Conservation (phyloP, 805 yeast genomes). For the Kluyveromyces starmeri region DNA sequence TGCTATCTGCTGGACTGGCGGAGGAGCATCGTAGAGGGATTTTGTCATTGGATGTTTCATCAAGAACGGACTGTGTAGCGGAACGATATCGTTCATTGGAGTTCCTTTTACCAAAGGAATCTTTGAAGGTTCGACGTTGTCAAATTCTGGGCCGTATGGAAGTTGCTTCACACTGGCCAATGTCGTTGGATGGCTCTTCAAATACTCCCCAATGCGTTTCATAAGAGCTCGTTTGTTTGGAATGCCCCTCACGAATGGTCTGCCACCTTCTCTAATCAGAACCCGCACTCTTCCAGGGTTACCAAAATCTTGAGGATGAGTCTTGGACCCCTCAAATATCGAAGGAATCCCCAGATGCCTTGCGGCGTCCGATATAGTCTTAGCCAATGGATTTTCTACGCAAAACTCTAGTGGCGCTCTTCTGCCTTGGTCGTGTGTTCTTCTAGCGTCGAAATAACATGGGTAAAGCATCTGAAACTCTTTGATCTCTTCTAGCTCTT, state of each 20-base stretch:
- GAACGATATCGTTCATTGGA: slow-evolving; percentile 78
- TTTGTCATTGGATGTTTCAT: slow-evolving; percentile 81
- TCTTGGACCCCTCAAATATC: slow-evolving; percentile 67
- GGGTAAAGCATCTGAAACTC: slow-evolving; percentile 77
- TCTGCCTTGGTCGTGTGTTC: slow-evolving; percentile 76
- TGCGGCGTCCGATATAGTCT: slow-evolving; percentile 69
- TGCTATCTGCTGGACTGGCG: slow-evolving; percentile 7
- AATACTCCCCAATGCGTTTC: slow-evolving; percentile 48
- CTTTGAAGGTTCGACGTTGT: slow-evolving; percentile 44
- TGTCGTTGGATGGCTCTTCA: slow-evolving; percentile 63
- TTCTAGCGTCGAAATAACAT: slow-evolving; percentile 75
- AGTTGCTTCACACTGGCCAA: slow-evolving; percentile 51
- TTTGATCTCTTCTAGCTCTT: slow-evolving; percentile 56
- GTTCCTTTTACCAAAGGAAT: slow-evolving; percentile 79
- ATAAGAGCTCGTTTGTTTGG: slow-evolving; percentile 59
- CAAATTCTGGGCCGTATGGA: slow-evolving; percentile 58
- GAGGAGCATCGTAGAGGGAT: slow-evolving; percentile 45
- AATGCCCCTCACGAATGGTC: slow-evolving; percentile 21
- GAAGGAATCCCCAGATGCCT: slow-evolving; percentile 27
- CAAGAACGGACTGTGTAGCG: slow-evolving; percentile 73
- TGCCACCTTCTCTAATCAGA: slow-evolving; percentile 45
- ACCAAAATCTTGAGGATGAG: slow-evolving; percentile 95
- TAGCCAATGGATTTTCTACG: slow-evolving; percentile 82
- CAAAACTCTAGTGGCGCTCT: slow-evolving; percentile 62
- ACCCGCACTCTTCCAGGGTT: slow-evolving; percentile 95